Conservation (phyloP, 2,329 filamentous ascomycete genomes). For the Penicillium fuscoglaucum region DNA sequence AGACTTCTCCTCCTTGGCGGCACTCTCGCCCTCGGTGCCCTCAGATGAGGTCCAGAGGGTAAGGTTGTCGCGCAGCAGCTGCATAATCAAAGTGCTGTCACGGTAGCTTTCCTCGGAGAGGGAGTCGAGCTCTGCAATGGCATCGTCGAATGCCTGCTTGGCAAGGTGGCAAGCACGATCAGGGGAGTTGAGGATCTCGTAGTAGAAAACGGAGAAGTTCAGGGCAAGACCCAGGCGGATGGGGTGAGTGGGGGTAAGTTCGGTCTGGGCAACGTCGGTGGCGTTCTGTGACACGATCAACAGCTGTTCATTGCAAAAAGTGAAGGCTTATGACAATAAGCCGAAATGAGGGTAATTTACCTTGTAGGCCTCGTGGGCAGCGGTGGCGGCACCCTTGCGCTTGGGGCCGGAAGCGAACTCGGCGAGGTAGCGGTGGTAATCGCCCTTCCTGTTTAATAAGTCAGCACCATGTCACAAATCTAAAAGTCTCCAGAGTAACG, state of each 20-base stretch:
- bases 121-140: constrained; percentile 97
- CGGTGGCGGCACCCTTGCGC: constrained; percentile 91
- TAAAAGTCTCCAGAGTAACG: too few species aligned
- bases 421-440: constrained; percentile 98
- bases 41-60: constrained; percentile 98
- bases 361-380: constrained; percentile 98
- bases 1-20: constrained; percentile 62
- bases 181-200: constrained; percentile 97
- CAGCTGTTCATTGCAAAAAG: background rate
- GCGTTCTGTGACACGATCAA: constrained; percentile 61
- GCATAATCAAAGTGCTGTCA: constrained; percentile 99
- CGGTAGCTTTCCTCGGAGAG: constrained; percentile 98
- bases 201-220: constrained; percentile 99
- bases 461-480: constrained; percentile 75
- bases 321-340: background rate
- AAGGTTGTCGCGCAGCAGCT: constrained; percentile 96
- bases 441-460: constrained; percentile 83
- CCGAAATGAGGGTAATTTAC: constrained; percentile 51
- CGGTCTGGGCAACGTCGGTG: constrained; percentile 96
- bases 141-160: constrained; percentile 98
- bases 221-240: constrained; percentile 96
- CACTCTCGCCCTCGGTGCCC: constrained; percentile 67
- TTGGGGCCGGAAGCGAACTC: constrained; percentile 94
- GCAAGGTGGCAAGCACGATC: constrained; percentile 97
- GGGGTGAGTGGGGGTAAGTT: constrained; percentile 94